Evolutionary conservation across 2,329 filamentous ascomycete genomes (phyloP), one percentile per base, ranked within the genome.

Genomic region (Claviceps sp.): DNA sequence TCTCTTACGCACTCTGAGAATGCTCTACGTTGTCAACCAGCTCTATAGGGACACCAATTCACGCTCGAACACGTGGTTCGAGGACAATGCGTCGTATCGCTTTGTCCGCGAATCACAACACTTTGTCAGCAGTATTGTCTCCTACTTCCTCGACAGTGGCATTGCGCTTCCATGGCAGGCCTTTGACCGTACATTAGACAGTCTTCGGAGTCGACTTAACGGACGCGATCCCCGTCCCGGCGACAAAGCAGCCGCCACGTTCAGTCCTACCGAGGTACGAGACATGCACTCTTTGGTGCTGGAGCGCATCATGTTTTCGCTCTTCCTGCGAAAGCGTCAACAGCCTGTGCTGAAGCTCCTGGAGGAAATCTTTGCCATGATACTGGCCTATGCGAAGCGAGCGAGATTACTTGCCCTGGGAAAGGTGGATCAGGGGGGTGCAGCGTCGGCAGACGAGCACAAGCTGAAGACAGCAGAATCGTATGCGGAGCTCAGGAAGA

Each of bases 61-160:
- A 4, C 64, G 64, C 52, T 63, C 60, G 5, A 66, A 61, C 4
- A 59, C 58, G 14, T 71, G 67, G 63, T 54, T 61, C 26, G 57
- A 66, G 46, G 70, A 65, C 62, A 74, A 63, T 16, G 58, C 59
- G 14, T 63, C 68, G 0, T 71, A 77, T 54, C 77, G 77, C 48
- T 89, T 96, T 57, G 76, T 83, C 5, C 75, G 84, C 40, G 86
- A 95, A 62, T 84, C 88, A 0, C 82, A 87, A 50, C 85, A 93
- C 63, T 90, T 97, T 57, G 75, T 95, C 24, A 76, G 79, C 0
- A 79, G 79, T 9, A 67, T 96, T 0, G 78, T 82, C 41, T 78
- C 82, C 1, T 93, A 96, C 62, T 85, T 90, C 59, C 84, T 94
- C 56, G 86, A 91, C 53, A 78, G 81, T 0, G 89, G 85, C 1